Base-by-base conservation (phyloP, 2,329 filamentous ascomycete species). In the Colletotrichum cordylinicola region DNA sequence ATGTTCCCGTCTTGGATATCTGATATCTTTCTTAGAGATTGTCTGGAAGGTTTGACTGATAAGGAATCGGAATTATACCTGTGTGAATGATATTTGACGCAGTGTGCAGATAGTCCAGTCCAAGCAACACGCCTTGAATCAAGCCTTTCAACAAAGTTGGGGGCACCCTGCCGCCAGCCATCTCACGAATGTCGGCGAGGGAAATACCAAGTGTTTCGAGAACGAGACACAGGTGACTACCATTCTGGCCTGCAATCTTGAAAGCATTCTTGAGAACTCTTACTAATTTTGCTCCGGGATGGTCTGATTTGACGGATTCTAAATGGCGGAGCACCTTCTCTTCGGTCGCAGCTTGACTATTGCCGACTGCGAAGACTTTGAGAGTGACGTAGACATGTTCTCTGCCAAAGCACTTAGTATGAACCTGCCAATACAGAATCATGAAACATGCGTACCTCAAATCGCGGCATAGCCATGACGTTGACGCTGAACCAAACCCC, bases 401-500 rank as follows among this genome's bases (percentile, higher is more conserved):
- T n/a, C 74, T 74, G 18, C 16, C 15, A 9, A 18, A 29, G 18
- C n/a, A 24, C 29, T 60, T 18, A 37, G 29, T 8, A n/a, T 12
- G 27, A 6, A 15, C 8, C 16, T 27, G 0, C 8, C 10, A 1
- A 16, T 13, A 12, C 15, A 18, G 7, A 9, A 4, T 33, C 4
- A 2, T 5, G 6, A 4, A 15, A 76, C 67, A 13, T 6, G 1
- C 1, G 21, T 65, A 82, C 80, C 67, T 10, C 8, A 79, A 62
- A 66, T 82, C 81, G 9, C 78, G 78, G 18, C 78, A 79, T 7
- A 81, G 67, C 80, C 81, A 81, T 12, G 77, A 78, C 0, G 80
- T 82, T 2, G 81, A 82, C 7, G 75, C 77, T 5, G 79, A 78
- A 9, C 81, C 80, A 35, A 77, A 82, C 1, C 81, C 81, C 18